Conservation (phyloP, 768 basidiomycete genomes). For the Grammothele lineata region DNA sequence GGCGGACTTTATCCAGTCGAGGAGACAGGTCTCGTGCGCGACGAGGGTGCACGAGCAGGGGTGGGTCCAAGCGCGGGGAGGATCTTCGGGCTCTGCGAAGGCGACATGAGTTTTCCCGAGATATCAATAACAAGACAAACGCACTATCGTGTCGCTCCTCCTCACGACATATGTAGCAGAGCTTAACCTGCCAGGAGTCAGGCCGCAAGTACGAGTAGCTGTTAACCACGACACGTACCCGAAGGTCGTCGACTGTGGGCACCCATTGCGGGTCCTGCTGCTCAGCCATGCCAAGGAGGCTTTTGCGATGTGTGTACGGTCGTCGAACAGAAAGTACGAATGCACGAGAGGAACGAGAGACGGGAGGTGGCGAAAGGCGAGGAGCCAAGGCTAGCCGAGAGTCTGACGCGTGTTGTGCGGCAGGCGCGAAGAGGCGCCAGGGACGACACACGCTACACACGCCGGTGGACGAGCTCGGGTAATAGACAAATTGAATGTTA, state of each 20-base stretch:
- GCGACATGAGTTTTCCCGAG: background rate
- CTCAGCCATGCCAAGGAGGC: too few species aligned
- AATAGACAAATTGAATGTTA: too few species aligned
- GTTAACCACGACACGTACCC: conserved; percentile 13
- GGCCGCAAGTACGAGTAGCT: background rate
- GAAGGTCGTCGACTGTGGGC: conserved; percentile 31
- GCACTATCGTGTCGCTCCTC: conserved; percentile 53
- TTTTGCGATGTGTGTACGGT: too few species aligned
- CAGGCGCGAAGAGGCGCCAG: too few species aligned
- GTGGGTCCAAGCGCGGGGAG: conserved; percentile 65
- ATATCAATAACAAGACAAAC: conserved; percentile 1
- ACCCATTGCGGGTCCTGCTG: conserved; percentile 10
- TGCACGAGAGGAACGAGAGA: too few species aligned
- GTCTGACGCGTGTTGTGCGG: too few species aligned
- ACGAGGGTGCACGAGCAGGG: conserved; percentile 79
- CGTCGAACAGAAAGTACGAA: too few species aligned
- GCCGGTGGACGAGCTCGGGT: too few species aligned
- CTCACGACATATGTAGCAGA: conserved; percentile 79
- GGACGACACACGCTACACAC: too few species aligned
- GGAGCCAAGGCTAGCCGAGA: too few species aligned
- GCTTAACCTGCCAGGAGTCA: conserved; percentile 46
- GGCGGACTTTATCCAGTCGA: conserved; percentile 74
- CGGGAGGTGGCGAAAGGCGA: too few species aligned
- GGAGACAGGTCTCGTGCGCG: conserved; percentile 75
- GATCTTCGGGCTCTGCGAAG: conserved; percentile 37